Percentiles rank a stretch among this genome's conserved stretches.
Evolutionary conservation across 371 early-diverging fungal species (phyloP).

Genomic region (Rhizopus arrhizus): DNA sequence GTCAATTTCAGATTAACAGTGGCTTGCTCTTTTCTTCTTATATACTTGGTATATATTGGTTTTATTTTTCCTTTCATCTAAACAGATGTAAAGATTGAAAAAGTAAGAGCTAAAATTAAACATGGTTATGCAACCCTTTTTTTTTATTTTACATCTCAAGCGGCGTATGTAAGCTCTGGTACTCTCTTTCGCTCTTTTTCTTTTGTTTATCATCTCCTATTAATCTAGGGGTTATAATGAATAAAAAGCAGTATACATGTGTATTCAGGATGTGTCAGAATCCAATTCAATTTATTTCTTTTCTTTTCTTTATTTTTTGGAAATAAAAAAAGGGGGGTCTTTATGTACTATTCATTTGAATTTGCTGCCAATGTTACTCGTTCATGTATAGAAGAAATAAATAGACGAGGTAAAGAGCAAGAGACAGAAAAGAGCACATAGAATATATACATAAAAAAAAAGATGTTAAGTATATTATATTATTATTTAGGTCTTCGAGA

Average conservation of each 20-base stretch:
- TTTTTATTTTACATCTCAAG: too few species aligned
- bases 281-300: constrained; percentile 1
- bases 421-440: background rate
- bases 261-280: background rate
- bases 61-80: too few species aligned
- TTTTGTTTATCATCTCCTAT: constrained; percentile 4
- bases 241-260: background rate
- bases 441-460: background rate
- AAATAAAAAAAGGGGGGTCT: background rate
- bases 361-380: constrained; percentile 7
- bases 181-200: background rate
- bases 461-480: background rate
- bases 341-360: constrained; percentile 15
- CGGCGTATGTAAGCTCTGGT: background rate
- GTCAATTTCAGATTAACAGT: too few species aligned
- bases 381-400: constrained; percentile 14
- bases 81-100: too few species aligned
- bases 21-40: too few species aligned
- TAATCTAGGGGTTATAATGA: constrained; percentile 1
- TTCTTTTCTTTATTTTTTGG: background rate
- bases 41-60: too few species aligned
- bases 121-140: too few species aligned
- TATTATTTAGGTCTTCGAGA: constrained; percentile 39
- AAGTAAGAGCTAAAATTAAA: too few species aligned
- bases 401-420: constrained; percentile 5